Conservation (phyloP, 208 protist species). For the Trypanosoma congolense region DNA sequence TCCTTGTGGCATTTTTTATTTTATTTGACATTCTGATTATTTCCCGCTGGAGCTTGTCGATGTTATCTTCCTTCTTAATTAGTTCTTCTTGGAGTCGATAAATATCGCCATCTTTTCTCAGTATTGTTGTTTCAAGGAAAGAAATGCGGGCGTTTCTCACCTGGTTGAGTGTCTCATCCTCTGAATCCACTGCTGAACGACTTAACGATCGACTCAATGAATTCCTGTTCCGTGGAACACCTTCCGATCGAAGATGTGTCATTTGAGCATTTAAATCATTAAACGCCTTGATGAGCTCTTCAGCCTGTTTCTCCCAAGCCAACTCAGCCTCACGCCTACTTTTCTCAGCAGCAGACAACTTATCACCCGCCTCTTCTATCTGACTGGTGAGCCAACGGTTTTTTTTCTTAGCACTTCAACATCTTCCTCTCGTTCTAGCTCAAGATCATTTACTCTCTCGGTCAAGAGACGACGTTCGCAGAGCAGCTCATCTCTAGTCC, state of each 20-base stretch:
- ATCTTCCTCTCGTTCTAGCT: slow-evolving; percentile 11
- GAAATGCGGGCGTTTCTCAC: slow-evolving; percentile 24
- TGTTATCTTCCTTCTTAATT: slow-evolving; percentile 6
- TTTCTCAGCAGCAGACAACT: slow-evolving; percentile 8
- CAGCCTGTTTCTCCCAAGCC: slow-evolving; percentile 24
- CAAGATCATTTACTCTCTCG: slow-evolving; percentile 18
- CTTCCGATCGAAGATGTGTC: slow-evolving; percentile 23
- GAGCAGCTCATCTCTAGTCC: slow-evolving; percentile 17
- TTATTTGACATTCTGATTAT: slow-evolving; percentile 1
- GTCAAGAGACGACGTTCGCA: slow-evolving; percentile 21
- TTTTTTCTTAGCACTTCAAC: slow-evolving; percentile 21
- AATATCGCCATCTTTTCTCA: slow-evolving; percentile 28
- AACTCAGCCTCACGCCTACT: slow-evolving; percentile 24
- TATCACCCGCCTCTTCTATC: slow-evolving; percentile 26
- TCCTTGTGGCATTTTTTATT: slow-evolving; percentile 7
- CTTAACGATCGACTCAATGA: neutral
- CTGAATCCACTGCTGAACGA: neutral
- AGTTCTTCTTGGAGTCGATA: slow-evolving; percentile 14
- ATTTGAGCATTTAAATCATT: slow-evolving; percentile 34
- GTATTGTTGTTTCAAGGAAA: slow-evolving; percentile 26
- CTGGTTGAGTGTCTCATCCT: neutral
- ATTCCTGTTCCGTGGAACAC: neutral
- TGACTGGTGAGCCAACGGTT: slow-evolving; percentile 26
- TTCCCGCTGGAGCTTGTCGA: slow-evolving; percentile 15
- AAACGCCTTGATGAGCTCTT: slow-evolving; percentile 34